A percentile compares a stretch with the other conserved stretches of the same genome.
Evolutionary conservation across 345 rosid genomes (phyloP).

Genomic region (Rubroshorea leprosula): DNA sequence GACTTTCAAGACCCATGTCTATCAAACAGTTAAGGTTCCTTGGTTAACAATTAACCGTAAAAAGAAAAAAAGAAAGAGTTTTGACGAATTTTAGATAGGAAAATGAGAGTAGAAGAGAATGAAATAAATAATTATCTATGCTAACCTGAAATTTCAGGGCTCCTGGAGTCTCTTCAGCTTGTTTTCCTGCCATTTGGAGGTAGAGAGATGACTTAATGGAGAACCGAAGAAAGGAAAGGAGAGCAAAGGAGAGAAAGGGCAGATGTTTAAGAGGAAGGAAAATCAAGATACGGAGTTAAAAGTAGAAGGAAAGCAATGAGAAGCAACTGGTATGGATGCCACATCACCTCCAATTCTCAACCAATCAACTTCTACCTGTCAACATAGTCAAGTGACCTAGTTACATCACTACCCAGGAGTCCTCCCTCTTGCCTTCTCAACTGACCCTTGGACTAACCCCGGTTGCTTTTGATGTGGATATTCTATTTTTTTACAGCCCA

Average conservation of each 20-base stretch:
- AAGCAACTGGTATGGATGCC: constrained; percentile 22
- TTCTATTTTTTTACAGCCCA: background rate
- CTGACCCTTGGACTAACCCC: too few relatives aligned
- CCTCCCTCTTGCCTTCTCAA: too few relatives aligned
- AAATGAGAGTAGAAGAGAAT: background rate
- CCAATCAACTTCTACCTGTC: background rate
- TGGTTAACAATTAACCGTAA: too few relatives aligned
- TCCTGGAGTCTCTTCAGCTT: constrained; percentile 23
- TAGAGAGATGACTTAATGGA: constrained; percentile 1
- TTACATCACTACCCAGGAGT: too few relatives aligned
- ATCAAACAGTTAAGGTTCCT: constrained; percentile 5
- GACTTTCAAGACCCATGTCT: constrained; percentile 69
- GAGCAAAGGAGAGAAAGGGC: constrained; percentile 1
- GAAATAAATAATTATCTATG: too few relatives aligned
- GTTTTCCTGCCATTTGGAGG: constrained; percentile 31
- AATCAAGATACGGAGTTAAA: background rate
- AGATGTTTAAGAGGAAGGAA: constrained; percentile 9
- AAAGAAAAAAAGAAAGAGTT: background rate
- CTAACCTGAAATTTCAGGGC: constrained; percentile 34
- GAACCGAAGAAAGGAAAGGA: constrained; percentile 2
- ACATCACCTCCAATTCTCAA: constrained; percentile 14
- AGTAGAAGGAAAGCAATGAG: background rate
- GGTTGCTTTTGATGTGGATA: too few relatives aligned
- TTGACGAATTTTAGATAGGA: background rate
- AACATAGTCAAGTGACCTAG: background rate